Evolutionary conservation across 73 alveolate species (phyloP).

Genomic region (Urostyla sp.): DNA sequence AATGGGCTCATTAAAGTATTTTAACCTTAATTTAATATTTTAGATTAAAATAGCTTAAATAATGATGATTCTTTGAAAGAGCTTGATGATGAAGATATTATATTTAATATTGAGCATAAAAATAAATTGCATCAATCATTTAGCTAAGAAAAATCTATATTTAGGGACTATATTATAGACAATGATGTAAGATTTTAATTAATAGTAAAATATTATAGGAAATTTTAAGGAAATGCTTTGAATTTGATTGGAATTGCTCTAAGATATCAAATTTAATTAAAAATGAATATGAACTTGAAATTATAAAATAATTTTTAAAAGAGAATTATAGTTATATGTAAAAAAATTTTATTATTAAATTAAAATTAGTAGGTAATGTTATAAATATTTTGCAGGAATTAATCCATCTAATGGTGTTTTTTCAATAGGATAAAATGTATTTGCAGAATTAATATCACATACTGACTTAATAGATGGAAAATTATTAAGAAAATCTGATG

Average conservation of each 20-base stretch:
- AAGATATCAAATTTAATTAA: conserved; percentile 60
- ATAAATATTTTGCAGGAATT: conserved; percentile 53
- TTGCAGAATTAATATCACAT: conserved; percentile 23
- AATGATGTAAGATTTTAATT: neutral
- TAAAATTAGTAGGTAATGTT: conserved; percentile 48
- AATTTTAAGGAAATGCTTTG: conserved; percentile 70
- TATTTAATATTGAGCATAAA: neutral
- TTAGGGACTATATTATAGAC: neutral
- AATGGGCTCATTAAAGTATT: no score
- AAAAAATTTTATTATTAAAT: conserved; percentile 5
- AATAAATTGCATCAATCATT: neutral
- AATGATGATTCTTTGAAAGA: no score
- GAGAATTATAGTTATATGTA: conserved; percentile 59
- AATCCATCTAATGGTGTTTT: conserved; percentile 59
- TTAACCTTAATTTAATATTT: no score
- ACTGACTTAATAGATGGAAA: conserved; percentile 44
- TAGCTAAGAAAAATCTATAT: neutral
- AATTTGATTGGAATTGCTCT: conserved; percentile 78
- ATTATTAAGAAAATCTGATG: conserved; percentile 44
- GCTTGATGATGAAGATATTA: no score
- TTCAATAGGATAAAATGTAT: conserved; percentile 48
- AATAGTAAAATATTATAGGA: neutral
- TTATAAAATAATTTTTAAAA: conserved; percentile 48
- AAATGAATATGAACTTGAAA: conserved; percentile 33
- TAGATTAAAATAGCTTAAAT: no score